These are phyloP conservation scores for Fragaria nilgerrensis DNA, from an alignment of 306 rosid genomes.

Conservation along the genomic window DNA sequence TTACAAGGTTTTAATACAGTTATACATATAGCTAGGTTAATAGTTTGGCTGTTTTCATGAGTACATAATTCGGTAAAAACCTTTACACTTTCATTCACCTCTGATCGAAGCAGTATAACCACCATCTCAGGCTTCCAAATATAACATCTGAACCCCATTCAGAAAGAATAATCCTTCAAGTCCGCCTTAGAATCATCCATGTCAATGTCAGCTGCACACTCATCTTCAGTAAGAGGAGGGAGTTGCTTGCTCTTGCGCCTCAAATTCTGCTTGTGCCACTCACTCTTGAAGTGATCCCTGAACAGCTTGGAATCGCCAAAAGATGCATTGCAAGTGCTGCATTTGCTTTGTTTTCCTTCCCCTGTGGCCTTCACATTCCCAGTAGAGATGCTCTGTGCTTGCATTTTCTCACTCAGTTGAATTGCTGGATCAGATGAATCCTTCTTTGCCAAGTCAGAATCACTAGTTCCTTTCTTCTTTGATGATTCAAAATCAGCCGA, in stretches of 20 bases:
- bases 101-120: background rate
- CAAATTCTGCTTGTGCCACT: constrained; percentile 93
- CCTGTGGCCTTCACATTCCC: constrained; percentile 32
- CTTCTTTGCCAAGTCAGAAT: constrained; percentile 14
- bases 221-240: constrained; percentile 77
- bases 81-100: background rate
- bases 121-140: background rate
- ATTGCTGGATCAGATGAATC: constrained; percentile 43
- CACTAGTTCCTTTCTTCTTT: constrained; percentile 3
- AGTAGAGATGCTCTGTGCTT: constrained; percentile 54
- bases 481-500: constrained; percentile 25
- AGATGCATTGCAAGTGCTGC: constrained; percentile 60
- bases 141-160: background rate
- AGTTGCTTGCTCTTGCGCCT: constrained; percentile 79
- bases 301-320: constrained; percentile 61
- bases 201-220: constrained; percentile 64
- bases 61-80: background rate
- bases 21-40: background rate
- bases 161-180: constrained; percentile 85
- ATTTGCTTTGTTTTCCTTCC: constrained; percentile 68
- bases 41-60: background rate
- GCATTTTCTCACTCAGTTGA: constrained; percentile 57
- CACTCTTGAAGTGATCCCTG: constrained; percentile 89
- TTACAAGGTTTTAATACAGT: background rate
- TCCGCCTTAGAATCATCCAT: constrained; percentile 60